Percentiles rank a stretch among this genome's conserved stretches.
These are phyloP conservation scores for Peribolospora baueri DNA, from an alignment of 768 basidiomycete species.

Conservation along the genomic window DNA sequence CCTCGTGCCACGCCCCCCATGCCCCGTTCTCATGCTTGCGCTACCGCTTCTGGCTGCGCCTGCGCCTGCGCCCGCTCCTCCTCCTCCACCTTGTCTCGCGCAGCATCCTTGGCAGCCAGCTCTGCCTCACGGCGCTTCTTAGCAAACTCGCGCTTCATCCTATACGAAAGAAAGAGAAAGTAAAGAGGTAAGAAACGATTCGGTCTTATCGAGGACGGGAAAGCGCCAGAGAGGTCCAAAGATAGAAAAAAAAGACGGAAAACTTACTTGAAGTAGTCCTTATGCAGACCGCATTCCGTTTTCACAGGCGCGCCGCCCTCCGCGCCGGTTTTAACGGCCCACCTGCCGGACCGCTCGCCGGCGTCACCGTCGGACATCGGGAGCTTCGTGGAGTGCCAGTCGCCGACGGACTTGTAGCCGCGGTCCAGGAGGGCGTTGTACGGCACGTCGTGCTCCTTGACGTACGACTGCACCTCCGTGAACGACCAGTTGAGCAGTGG, in stretches of 20 bases:
- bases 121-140: conserved; percentile 20
- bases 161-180: not conserved
- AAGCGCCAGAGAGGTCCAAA: not conserved
- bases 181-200: not conserved
- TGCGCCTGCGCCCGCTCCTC: not conserved
- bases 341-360: conserved; percentile 67
- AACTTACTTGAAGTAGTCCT: conserved; percentile 45
- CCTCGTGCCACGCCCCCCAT: too few species aligned
- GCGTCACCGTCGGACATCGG: conserved; percentile 25
- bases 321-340: conserved; percentile 27
- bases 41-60: not conserved
- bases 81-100: conserved; percentile 4
- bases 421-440: conserved; percentile 64
- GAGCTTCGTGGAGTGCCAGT: conserved; percentile 77
- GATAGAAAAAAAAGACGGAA: not conserved
- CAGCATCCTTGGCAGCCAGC: conserved; percentile 12
- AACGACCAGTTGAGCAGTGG: conserved; percentile 79
- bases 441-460: conserved; percentile 57
- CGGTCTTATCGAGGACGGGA: not conserved
- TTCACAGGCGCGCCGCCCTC: conserved; percentile 37
- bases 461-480: conserved; percentile 55
- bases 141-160: conserved; percentile 23
- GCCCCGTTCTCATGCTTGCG: too few species aligned
- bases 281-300: conserved; percentile 87
- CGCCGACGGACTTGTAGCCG: conserved; percentile 87